Evolutionary conservation across 2,329 filamentous ascomycete species (phyloP), one percentile per base, ranked within the genome.

Genomic region (Aspergillus calidoustus): DNA sequence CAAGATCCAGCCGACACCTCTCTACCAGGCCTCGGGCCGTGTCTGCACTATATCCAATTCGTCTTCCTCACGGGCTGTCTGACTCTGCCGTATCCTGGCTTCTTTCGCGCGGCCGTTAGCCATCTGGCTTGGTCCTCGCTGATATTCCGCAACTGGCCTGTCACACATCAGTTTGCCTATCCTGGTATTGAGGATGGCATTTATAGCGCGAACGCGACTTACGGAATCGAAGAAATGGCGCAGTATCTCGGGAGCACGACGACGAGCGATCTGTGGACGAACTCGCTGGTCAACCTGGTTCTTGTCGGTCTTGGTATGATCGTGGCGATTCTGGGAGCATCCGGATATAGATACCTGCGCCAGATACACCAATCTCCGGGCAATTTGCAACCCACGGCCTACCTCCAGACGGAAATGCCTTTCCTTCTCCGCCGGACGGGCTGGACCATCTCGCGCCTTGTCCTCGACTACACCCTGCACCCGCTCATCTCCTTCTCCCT

Each of bases 81-180:
- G n/a, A 57, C 60, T 1, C 41, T 65, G 34, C 25, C 57, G 2
- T 65, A 66, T 41, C 64, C 64, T 1, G 64, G 64, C 1, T 66
- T 59, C 52, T 66, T 61, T 31, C 56, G 63, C 4, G 60, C 60
- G 4, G 49, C 59, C 1, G 30, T 57, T 7, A 62, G 64, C 52
- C 47, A 63, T n/a, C 54, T 66, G 3, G 57, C 60, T 9, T 66
- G 64, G 64, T 65, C 64, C 17, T 66, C 64, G 23, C 59, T 66
- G 7, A 46, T 64, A 9, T 55, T 61, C 22, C 31, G 25, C 17
- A 65, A 63, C 38, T 62, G 64, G 38, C 64, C 64, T 7, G 49
- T 66, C 4, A 55, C 54, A 5, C 62, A 66, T 49, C 46, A 58
- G 17, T 66, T 66, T 48, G 51, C 19, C 7, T 66, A 66, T 31